Base-by-base conservation (phyloP, 2,329 filamentous ascomycete genomes). In the Cryphonectria parasitica region DNA sequence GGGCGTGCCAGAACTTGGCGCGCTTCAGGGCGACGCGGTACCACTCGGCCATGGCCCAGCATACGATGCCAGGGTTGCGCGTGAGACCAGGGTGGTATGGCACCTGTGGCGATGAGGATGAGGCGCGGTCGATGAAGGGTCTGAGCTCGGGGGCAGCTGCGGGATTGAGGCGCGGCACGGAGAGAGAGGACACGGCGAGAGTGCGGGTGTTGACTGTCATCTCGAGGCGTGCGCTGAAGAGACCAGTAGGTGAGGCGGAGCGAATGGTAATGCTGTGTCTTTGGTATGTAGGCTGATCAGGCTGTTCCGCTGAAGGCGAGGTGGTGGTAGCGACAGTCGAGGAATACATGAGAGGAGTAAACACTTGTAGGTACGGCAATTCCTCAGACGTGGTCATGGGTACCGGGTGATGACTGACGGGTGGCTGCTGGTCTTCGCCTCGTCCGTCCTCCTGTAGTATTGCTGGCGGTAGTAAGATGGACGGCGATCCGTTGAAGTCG, bases 41-140 rank as follows among this genome's bases (percentile, higher is more conserved):
- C 88, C 91, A 93, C 66, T 91, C 89, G 17, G 86, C 85, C 83
- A 93, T 89, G 0, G 89, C 90, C 89, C 90, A 93, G 5, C 86
- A 85, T 0, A 91, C 75, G 7, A 90, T 84, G 28, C 85, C 85
- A 0, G 92, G 78, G 72, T 93, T 91, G 49, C 83, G 83, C 10
- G 83, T 81, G 72, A 88, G 80, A 0, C 83, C 82, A n/a, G 83
- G 83, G 45, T 80, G 69, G 5, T 68, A 49, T 0, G 63, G 62
- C 11, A 76, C 78, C 73, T 80, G 19, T 3, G 34, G 28, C 25
- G n/a, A 25, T 19, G 61, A 43, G 61, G 75, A 70, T 0, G 81
- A 71, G 13, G 88, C 75, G 64, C 78, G 81, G 0, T 84, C 79
- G 3, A 89, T 73, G 64, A 89, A 90, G 0, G 84, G 79, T 0